Percentiles rank a stretch among this genome's conserved stretches.
phyloP scores from a whole-genome alignment of 2,329 filamentous ascomycete species.

The Cryphonectria naterciae region DNA sequence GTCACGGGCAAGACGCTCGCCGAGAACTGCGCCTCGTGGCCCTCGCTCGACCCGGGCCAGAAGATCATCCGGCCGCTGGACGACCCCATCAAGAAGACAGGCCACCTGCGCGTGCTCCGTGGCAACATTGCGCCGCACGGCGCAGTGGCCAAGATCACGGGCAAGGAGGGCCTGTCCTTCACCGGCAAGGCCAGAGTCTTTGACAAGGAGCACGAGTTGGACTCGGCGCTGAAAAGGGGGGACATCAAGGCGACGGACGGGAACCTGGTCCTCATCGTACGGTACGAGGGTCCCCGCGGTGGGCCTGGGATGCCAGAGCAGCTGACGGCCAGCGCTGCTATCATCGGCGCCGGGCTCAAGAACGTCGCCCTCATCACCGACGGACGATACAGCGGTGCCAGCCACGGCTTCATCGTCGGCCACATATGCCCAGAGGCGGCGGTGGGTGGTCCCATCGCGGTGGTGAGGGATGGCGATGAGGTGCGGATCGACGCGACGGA shows the following conservation, averaged over 20 bases:
- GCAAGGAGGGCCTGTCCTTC: slow-evolving; percentile 85
- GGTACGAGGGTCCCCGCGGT: slow-evolving; percentile 92
- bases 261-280: slow-evolving; percentile 87
- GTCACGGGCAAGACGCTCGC: slow-evolving; percentile 89
- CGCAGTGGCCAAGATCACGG: slow-evolving; percentile 91
- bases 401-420: slow-evolving; percentile 84
- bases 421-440: slow-evolving; percentile 88
- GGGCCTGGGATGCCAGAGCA: slow-evolving; percentile 96
- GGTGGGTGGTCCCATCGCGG: slow-evolving; percentile 80
- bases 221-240: slow-evolving; percentile 74
- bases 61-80: slow-evolving; percentile 78
- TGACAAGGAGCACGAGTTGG: slow-evolving; percentile 81
- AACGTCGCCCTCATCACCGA: slow-evolving; percentile 77
- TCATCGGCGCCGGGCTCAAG: slow-evolving; percentile 87
- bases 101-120: slow-evolving; percentile 85
- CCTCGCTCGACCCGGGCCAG: slow-evolving; percentile 75
- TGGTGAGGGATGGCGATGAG: slow-evolving; percentile 79
- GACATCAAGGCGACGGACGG: slow-evolving; percentile 84
- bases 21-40: slow-evolving; percentile 77
- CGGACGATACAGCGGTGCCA: slow-evolving; percentile 77
- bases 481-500: slow-evolving; percentile 83
- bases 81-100: slow-evolving; percentile 85
- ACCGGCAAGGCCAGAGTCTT: slow-evolving; percentile 81
- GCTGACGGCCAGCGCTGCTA: slow-evolving; percentile 84
- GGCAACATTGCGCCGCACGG: slow-evolving; percentile 85